Conservation (phyloP, 257 asterid species). For the Voacanga thouarsii region DNA sequence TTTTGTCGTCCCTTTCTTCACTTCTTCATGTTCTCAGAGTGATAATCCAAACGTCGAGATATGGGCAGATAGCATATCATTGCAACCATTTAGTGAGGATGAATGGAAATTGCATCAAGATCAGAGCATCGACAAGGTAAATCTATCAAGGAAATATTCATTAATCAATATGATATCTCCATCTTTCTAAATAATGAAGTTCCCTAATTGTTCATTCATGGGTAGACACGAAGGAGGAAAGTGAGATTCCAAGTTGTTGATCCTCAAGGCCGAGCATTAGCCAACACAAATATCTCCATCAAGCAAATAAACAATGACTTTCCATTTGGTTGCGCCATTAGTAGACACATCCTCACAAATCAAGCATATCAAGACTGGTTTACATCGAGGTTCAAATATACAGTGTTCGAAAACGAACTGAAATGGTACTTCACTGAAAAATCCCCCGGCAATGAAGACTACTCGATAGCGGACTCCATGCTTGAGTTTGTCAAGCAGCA, state of each 20-base stretch:
- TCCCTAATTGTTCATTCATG: too few relatives aligned
- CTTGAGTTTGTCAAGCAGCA: slow-evolving; percentile 23
- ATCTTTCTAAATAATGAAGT: background rate
- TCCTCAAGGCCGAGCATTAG: slow-evolving; percentile 36
- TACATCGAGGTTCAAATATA: slow-evolving; percentile 43
- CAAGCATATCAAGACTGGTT: slow-evolving; percentile 59
- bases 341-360: slow-evolving; percentile 40
- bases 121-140: slow-evolving; percentile 44
- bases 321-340: slow-evolving; percentile 52
- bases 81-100: slow-evolving; percentile 51
- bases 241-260: slow-evolving; percentile 56
- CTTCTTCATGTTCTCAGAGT: slow-evolving; percentile 27
- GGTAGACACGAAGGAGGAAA: slow-evolving; percentile 50
- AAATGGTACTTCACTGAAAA: slow-evolving; percentile 60
- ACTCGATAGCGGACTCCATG: slow-evolving; percentile 42
- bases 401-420: slow-evolving; percentile 66
- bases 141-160: background rate
- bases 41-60: slow-evolving; percentile 36
- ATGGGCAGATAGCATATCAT: slow-evolving; percentile 56
- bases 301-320: slow-evolving; percentile 17
- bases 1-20: background rate
- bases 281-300: slow-evolving; percentile 48
- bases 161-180: background rate
- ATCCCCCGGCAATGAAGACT: slow-evolving; percentile 31
- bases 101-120: slow-evolving; percentile 62